Conservation (phyloP, 441 rosid species). For the Biscutella laevigata region DNA sequence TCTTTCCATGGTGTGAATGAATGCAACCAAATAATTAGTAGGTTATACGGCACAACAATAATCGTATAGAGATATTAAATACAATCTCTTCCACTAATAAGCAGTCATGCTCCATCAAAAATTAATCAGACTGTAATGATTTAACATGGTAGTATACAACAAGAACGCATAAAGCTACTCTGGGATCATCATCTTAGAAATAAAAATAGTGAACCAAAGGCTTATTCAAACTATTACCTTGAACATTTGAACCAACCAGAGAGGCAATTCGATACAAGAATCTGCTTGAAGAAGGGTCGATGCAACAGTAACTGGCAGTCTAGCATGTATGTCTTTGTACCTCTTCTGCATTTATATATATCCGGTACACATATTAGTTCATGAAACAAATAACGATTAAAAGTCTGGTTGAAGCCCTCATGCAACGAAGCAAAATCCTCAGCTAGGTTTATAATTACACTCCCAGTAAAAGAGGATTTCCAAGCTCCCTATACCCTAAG, state of each 20-base stretch:
- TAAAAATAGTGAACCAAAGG: background rate
- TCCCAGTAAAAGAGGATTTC: background rate
- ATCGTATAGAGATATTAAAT: background rate
- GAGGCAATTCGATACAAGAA: conserved; percentile 79
- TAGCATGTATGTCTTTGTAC: conserved; percentile 61
- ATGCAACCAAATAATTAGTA: background rate
- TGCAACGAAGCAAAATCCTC: background rate
- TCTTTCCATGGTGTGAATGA: background rate
- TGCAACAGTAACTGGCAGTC: conserved; percentile 79
- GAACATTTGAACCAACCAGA: conserved; percentile 91
- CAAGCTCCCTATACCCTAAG: conserved; percentile 4
- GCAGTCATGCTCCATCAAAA: background rate
- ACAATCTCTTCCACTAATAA: background rate
- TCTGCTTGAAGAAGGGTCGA: conserved; percentile 80
- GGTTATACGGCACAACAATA: background rate
- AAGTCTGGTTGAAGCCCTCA: background rate
- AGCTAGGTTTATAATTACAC: background rate
- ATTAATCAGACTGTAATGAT: background rate
- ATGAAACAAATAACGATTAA: background rate
- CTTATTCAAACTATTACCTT: conserved; percentile 47
- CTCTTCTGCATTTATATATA: conserved; percentile 49
- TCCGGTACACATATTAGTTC: background rate
- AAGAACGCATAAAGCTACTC: background rate
- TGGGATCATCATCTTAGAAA: background rate
- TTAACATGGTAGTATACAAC: background rate